These are phyloP conservation scores for Solanum megistacrolobum DNA, from an alignment of 257 asterid genomes.

Conservation along the genomic window DNA sequence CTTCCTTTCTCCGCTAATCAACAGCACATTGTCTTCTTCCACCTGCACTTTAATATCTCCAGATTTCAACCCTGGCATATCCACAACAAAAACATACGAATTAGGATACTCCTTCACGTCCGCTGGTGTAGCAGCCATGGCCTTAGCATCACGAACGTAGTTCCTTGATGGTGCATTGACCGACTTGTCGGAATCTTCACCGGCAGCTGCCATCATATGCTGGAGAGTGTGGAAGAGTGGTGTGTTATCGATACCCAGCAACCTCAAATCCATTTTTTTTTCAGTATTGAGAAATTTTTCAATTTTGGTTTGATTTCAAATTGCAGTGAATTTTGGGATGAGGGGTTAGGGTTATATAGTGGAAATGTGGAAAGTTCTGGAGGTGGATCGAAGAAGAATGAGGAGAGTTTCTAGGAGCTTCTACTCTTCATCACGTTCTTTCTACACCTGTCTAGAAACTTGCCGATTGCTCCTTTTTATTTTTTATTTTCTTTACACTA, in stretches of 20 bases:
- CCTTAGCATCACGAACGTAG: background rate
- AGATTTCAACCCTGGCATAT: background rate
- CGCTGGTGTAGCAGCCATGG: background rate
- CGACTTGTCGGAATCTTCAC: background rate
- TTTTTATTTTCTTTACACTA: background rate
- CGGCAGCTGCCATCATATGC: background rate
- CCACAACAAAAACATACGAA: background rate
- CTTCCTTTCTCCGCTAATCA: background rate
- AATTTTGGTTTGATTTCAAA: too few species aligned
- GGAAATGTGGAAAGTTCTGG: background rate
- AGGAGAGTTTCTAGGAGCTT: background rate
- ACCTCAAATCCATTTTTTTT: background rate
- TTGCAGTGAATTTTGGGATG: background rate
- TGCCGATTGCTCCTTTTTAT: background rate
- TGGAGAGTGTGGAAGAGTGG: background rate
- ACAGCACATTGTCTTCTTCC: background rate
- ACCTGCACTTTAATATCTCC: background rate
- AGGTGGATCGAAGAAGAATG: background rate
- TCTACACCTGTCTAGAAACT: background rate
- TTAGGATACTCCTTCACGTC: background rate
- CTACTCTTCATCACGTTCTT: background rate
- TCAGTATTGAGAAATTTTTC: background rate
- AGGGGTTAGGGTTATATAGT: background rate
- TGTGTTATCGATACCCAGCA: background rate
- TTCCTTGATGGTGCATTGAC: background rate